Percentiles rank a stretch among this genome's conserved stretches.
Evolutionary conservation across 2,329 filamentous ascomycete genomes (phyloP).

Genomic region (Colletotrichum lindemuthianum): DNA sequence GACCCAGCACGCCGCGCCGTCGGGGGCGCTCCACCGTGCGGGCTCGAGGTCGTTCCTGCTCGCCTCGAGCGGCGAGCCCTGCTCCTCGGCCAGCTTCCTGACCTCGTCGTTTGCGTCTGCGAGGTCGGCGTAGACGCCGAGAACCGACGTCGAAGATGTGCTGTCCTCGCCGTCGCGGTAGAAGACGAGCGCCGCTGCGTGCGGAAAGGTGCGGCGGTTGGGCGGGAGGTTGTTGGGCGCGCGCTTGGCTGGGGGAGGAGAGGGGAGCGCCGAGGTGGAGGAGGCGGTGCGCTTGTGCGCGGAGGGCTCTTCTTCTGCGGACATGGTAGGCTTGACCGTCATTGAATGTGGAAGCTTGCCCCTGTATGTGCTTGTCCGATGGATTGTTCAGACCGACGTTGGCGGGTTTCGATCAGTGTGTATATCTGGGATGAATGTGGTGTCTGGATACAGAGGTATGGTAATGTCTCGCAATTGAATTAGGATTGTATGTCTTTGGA

Average conservation of each 20-base stretch:
- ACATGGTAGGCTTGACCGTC: constrained; percentile 25
- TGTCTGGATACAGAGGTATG: too few species aligned
- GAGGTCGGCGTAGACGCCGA: constrained; percentile 46
- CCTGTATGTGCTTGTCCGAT: not conserved
- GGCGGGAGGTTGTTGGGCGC: constrained; percentile 35
- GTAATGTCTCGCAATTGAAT: not conserved
- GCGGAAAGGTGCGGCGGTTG: constrained; percentile 30
- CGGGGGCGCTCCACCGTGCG: constrained; percentile 47
- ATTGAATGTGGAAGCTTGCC: constrained; percentile 1
- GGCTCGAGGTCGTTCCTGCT: constrained; percentile 41
- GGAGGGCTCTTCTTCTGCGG: constrained; percentile 9
- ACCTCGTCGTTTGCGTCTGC: constrained; percentile 49
- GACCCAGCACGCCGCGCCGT: constrained; percentile 50
- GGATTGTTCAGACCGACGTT: not conserved
- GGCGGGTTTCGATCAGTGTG: not conserved
- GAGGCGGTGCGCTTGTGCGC: constrained; percentile 35
- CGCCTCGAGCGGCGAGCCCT: constrained; percentile 33
- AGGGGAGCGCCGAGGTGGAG: constrained; percentile 38
- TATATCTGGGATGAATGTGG: not conserved
- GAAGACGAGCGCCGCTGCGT: constrained; percentile 46
- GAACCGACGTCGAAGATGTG: constrained; percentile 38
- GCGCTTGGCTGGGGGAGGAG: constrained; percentile 60
- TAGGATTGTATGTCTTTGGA: not conserved
- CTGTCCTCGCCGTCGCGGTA: constrained; percentile 38
- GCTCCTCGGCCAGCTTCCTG: constrained; percentile 42